Conservation (phyloP, 2,329 filamentous ascomycete species). For the Stagonosporopsis chrysanthemi region DNA sequence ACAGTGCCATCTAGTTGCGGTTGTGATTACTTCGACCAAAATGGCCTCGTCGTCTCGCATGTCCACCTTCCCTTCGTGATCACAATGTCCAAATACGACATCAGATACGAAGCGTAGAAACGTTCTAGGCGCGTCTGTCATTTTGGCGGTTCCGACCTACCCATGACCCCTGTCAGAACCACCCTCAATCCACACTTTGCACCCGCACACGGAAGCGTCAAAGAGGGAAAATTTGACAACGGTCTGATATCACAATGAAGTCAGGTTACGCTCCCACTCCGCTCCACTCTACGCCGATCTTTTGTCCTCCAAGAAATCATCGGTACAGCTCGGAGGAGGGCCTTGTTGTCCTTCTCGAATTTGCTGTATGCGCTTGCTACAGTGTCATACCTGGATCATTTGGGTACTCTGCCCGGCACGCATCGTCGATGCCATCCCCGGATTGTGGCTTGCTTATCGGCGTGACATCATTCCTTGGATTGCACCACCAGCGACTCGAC, state of each 20-base stretch:
- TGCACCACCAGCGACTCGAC: background rate
- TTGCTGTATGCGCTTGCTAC: background rate
- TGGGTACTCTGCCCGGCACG: background rate
- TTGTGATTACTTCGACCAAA: too few species aligned
- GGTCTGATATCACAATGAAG: constrained; percentile 17
- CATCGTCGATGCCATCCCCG: constrained; percentile 11
- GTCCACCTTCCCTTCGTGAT: constrained; percentile 1
- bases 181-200: constrained; percentile 7
- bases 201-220: constrained; percentile 2
- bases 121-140: constrained; percentile 8
- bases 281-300: background rate
- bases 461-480: constrained; percentile 9
- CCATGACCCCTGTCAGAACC: constrained; percentile 7
- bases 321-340: background rate
- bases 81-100: background rate
- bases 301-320: background rate
- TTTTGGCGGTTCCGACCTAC: constrained; percentile 15
- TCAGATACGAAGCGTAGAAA: background rate
- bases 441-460: constrained; percentile 10
- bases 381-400: background rate
- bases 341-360: background rate
- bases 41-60: background rate
- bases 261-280: background rate
- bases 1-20: background rate
- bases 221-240: constrained; percentile 3